Conservation (phyloP, 495 filamentous ascomycete genomes). For the Aspergillus saccharolyticus region DNA sequence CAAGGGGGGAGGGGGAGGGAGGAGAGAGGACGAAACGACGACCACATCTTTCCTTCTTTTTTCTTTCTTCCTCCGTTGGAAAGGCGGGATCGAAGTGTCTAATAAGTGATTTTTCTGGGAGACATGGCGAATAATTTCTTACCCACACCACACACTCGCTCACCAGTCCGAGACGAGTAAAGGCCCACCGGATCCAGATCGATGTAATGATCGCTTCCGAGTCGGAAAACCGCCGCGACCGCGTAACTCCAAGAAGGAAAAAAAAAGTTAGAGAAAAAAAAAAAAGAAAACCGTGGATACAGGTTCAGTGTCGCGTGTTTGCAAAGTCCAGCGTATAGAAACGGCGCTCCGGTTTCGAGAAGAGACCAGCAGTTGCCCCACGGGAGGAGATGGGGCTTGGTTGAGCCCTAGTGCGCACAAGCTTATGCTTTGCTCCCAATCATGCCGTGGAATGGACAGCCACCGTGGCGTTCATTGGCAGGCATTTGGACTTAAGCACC, state of each 20-base stretch:
- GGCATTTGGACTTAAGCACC: constrained; percentile 3
- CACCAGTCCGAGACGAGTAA: neutral
- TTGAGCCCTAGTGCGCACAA: constrained; percentile 5
- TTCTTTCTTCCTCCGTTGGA: constrained; percentile 20
- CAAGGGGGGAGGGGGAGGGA: constrained; percentile 9
- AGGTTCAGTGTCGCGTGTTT: constrained; percentile 8
- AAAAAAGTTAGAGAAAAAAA: neutral
- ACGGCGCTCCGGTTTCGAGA: constrained; percentile 10
- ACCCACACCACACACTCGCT: constrained; percentile 1
- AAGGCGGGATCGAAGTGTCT: constrained; percentile 5
- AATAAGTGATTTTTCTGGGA: constrained; percentile 14
- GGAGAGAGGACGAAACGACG: constrained; percentile 5
- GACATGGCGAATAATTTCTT: constrained; percentile 12
- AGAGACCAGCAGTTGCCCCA: neutral
- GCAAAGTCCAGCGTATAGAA: neutral
- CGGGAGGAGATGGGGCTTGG: neutral
- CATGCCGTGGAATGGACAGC: neutral
- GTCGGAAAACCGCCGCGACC: constrained; percentile 9
- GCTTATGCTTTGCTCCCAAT: neutral
- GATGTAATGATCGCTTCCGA: constrained; percentile 2
- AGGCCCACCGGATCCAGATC: constrained; percentile 6
- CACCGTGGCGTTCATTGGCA: neutral
- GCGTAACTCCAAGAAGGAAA: constrained; percentile 2
- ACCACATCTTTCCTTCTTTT: constrained; percentile 26
- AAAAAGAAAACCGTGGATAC: neutral